Evolutionary conservation across 768 basidiomycete genomes (phyloP).

Genomic region (Wakefieldia striispora): DNA sequence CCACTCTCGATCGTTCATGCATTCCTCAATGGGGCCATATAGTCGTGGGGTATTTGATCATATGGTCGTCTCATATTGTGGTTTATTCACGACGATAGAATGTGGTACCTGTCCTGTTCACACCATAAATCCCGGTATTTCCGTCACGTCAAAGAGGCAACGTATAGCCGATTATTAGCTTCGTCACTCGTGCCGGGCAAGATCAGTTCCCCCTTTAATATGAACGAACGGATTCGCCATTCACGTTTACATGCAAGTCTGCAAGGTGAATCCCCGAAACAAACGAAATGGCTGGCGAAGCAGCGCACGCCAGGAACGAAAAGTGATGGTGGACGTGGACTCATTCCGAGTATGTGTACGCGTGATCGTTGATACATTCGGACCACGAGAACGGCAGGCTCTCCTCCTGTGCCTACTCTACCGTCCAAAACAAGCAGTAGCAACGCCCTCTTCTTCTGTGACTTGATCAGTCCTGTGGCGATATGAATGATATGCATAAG

Average conservation of each 20-base stretch:
- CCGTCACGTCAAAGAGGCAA: neutral
- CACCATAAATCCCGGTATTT: no score
- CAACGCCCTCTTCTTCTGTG: neutral
- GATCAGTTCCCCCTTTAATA: neutral
- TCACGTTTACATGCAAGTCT: neutral
- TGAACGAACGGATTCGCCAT: constrained; percentile 11
- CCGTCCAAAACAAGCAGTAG: no score
- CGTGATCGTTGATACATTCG: no score
- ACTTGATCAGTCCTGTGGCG: no score
- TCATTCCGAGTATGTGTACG: no score
- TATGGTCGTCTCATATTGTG: neutral
- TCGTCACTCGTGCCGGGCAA: neutral
- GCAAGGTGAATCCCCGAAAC: constrained; percentile 5
- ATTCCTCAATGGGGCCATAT: constrained; percentile 4
- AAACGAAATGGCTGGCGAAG: neutral
- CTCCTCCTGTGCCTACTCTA: no score
- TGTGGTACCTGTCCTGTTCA: neutral
- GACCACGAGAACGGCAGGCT: neutral
- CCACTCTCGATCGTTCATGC: constrained; percentile 14
- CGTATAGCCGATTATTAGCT: neutral
- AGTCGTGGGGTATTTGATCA: constrained; percentile 2
- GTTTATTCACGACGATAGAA: neutral
- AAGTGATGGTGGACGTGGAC: neutral
- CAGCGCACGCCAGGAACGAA: constrained; percentile 1
- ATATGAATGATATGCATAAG: constrained; percentile 39